Base-by-base conservation (phyloP, 495 filamentous ascomycete genomes). In the Aspergillus steynii region DNA sequence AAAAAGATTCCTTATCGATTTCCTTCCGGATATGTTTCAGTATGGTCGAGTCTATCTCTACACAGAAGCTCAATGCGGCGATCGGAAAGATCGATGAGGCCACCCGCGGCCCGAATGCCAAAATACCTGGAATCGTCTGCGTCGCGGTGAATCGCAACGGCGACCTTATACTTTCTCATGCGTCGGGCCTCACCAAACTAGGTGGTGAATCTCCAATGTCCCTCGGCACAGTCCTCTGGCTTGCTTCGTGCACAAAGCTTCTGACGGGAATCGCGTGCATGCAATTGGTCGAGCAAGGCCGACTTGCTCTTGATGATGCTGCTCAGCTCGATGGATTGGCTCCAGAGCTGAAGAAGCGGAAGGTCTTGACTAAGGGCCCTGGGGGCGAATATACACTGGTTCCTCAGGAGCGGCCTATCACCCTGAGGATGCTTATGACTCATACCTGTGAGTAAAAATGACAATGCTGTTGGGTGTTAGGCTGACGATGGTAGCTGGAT, bases 211-310 rank as follows among this genome's bases (percentile, higher is more conserved):
- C 31, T 34, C 54, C 54, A 32, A 46, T 56, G 54, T 15, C 54
- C 0, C 14, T 56, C 26, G 55, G 50, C 26, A 29, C 45, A 0
- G 55, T 58, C 6, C 34, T 50, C 29, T 61, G 60, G 60, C 50
- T 61, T 10, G 60, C 60, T 7, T 61, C 60, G 15, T 86, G 83
- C 62, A 88, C 85, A 0, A 88, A 86, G 62, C 68, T 85, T 71
- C 65, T 86, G 7, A 69, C 66, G 1, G 81, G 77, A 0, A 76
- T 89, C 59, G 85, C 84, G 0, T 81, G 75, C 59, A 86, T 88
- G 85, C 85, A 89, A 64, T 76, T 86, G 0, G 80, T 86, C 8
- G 86, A 88, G 62, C 77, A 83, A 58, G 84, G 83, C 0, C 71
- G 65, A 48, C 60, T 89, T 5, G 64, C 59, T 0, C 70, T 89